Evolutionary conservation across 2,329 filamentous ascomycete genomes (phyloP), one percentile per base, ranked within the genome.

Genomic region (Reticulascus tulasneorum): DNA sequence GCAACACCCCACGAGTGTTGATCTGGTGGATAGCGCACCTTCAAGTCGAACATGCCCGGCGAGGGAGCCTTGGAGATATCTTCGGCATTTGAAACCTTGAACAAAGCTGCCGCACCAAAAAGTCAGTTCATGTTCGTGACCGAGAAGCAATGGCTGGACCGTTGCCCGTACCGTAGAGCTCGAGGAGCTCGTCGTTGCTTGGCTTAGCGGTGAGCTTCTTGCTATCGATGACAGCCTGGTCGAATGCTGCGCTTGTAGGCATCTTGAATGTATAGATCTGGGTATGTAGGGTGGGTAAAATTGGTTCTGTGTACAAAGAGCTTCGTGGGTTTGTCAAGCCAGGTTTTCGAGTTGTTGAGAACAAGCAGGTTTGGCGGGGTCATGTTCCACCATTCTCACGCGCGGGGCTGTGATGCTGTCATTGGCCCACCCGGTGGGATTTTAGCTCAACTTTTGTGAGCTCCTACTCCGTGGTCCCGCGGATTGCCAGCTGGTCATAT

Each of bases 11-110:
- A 28, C 29, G n/a, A n/a, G n/a, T n/a, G n/a, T n/a, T n/a, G n/a
- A n/a, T n/a, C n/a, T n/a, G 31, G 7, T 22, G 35, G 15, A 15
- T 22, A 17, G 53, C 64, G 38, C 63, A 79, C 81, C 71, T 80
- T 81, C 42, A 88, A 54, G 61, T 87, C 78, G 55, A 87, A 86
- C 66, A 79, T 75, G 64, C 83, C 79, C 20, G 82, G 82, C 46
- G 65, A 60, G 37, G 72, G 47, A 49, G 82, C 81, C 46, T 57
- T 61, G 47, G 55, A 44, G 53, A 81, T 66, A 55, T 82, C 73
- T 56, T 80, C 77, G 52, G 66, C 73, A 40, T 56, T 71, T 40
- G 61, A 69, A 45, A 77, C 60, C 65, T 81, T 82, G 71, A 62
- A 82, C 40, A 80, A 69, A 48, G 55, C 77, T 81, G 45, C 29